Conservation (phyloP, 208 protist genomes). For the Acanthamoeba divionensis region DNA sequence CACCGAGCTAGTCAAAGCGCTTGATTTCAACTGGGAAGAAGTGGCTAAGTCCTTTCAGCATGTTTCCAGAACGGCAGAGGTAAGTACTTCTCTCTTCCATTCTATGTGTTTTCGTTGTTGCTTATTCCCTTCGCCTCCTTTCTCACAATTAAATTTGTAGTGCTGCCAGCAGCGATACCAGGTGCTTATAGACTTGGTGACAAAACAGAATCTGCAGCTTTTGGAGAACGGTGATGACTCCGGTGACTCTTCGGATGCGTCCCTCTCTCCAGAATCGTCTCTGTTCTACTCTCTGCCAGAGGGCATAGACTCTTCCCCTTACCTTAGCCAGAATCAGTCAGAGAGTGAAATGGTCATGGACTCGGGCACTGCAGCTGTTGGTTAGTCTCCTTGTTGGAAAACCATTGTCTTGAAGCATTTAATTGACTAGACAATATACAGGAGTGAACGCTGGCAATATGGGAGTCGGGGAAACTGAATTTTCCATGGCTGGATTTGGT, state of each 20-base stretch:
- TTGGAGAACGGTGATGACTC: conserved; percentile 15
- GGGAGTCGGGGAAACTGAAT: no score
- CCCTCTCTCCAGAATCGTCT: not conserved
- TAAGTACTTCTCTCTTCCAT: not conserved
- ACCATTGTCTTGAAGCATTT: no score
- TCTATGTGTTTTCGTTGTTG: not conserved
- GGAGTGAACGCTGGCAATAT: no score
- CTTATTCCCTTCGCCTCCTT: not conserved
- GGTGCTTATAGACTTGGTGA: conserved; percentile 24
- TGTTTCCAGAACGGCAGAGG: not conserved
- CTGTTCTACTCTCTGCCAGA: no score
- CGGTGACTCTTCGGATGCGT: not conserved
- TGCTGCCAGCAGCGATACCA: conserved; percentile 21
- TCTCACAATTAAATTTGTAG: not conserved
- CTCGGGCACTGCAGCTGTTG: no score
- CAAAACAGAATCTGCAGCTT: conserved; percentile 32
- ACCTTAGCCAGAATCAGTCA: no score
- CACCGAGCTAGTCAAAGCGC: conserved; percentile 1
- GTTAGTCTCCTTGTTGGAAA: no score
- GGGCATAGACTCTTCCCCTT: no score
- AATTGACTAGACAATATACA: no score
- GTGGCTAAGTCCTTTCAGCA: conserved; percentile 11
- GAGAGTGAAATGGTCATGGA: no score
- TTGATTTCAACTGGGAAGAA: conserved; percentile 2
- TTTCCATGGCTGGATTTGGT: no score